Base-by-base conservation (phyloP, 2,329 filamentous ascomycete genomes). In the Fusarium compactum region DNA sequence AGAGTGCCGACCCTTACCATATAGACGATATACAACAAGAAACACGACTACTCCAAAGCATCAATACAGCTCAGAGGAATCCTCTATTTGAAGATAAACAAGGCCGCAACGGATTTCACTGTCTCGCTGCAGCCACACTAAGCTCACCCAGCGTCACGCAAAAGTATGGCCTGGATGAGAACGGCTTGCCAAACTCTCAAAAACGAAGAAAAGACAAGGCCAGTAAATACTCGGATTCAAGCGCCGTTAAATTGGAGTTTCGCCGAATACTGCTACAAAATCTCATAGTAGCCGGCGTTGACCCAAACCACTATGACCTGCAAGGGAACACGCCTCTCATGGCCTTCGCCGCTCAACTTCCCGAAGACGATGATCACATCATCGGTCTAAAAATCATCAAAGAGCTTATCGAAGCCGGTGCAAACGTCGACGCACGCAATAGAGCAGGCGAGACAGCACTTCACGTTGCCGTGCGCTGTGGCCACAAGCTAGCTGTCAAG, bases 71-170 rank as follows among this genome's bases (percentile, higher is more conserved):
- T 76, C 77, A 1, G 46, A 48, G 1, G 8, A 40, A 1, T 5
- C 76, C 77, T 0, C 24, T 14, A 0, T 34, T 69, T 2, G 76
- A 81, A 44, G 76, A 80, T 47, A 38, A 80, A 44, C 75, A 82
- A 8, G 87, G 87, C 8, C 84, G 86, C 24, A 89, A 89, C 64
- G 86, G 83, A 11, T 79, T 89, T 18, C 87, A 89, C 69, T 88
- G 86, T 65, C 82, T 89, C n/a, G 87, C 87, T 4, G 83, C 85
- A 63, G 85, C 84, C 9, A 82, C 83, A n/a, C 76, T 88, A 2
- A 82, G 82, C 67, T 58, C 77, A 32, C 76, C 78, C 6, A 81
- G 79, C 24, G 76, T 84, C 12, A 74, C 79, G 16, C 77, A 80
- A 54, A 81, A 81, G 51, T 65, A 76, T 24, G 51, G 60, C 7